Conservation (phyloP, 306 rosid species). For the Cotoneaster glaucophyllus region DNA sequence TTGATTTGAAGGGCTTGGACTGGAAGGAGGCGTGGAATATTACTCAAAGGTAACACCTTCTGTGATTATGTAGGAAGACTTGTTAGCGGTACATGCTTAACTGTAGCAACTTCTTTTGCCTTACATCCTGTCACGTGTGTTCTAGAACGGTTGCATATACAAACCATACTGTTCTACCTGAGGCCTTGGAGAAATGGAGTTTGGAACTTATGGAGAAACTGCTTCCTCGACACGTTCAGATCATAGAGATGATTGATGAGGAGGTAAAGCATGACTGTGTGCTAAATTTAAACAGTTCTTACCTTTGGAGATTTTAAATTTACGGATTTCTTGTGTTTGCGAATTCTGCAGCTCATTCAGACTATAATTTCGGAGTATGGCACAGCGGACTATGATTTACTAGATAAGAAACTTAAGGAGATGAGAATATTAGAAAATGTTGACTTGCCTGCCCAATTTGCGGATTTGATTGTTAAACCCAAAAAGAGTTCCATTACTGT, state of each 20-base stretch:
- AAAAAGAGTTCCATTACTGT: slow-evolving; percentile 24
- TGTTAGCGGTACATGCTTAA: slow-evolving; percentile 6
- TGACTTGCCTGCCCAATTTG: slow-evolving; percentile 64
- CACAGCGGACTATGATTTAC: slow-evolving; percentile 45
- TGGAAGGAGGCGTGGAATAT: slow-evolving; percentile 97
- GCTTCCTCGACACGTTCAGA: slow-evolving; percentile 96
- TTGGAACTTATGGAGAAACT: slow-evolving; percentile 77
- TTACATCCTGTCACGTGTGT: slow-evolving; percentile 20
- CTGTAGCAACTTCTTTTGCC: slow-evolving; percentile 21
- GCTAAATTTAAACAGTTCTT: background rate
- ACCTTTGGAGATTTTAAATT: slow-evolving; percentile 7
- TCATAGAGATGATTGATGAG: slow-evolving; percentile 80
- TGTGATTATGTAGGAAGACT: slow-evolving; percentile 2
- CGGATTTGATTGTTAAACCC: slow-evolving; percentile 49
- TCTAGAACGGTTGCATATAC: slow-evolving; percentile 93
- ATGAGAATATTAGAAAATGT: slow-evolving; percentile 92
- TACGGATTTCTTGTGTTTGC: slow-evolving; percentile 23
- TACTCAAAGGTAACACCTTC: slow-evolving; percentile 59
- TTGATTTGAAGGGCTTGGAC: slow-evolving; percentile 76
- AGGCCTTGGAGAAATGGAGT: slow-evolving; percentile 99
- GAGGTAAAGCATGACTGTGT: slow-evolving; percentile 51
- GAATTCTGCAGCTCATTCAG: slow-evolving; percentile 59
- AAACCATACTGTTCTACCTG: slow-evolving; percentile 96
- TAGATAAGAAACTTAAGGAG: slow-evolving; percentile 72
- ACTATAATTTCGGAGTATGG: slow-evolving; percentile 72